These are phyloP conservation scores for Salvia rosmarinus DNA, from an alignment of 257 asterid genomes.

Conservation along the genomic window DNA sequence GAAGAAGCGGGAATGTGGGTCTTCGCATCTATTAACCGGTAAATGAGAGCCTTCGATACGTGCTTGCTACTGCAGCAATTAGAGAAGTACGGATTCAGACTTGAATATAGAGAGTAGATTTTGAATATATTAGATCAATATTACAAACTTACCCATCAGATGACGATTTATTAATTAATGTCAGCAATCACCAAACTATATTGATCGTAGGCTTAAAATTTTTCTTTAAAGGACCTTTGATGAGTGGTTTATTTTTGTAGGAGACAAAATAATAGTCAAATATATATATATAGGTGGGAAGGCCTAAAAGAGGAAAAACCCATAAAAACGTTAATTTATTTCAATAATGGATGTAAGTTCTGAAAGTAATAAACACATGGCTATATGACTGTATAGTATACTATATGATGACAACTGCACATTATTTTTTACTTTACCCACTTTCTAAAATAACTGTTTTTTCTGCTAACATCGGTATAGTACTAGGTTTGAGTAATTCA, in stretches of 20 bases:
- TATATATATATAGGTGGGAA: not conserved
- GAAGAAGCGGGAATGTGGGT: too few relatives aligned
- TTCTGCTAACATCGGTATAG: not conserved
- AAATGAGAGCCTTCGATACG: too few relatives aligned
- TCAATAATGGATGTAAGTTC: not conserved
- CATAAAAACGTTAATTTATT: not conserved
- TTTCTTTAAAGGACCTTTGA: too few relatives aligned
- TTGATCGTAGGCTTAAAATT: too few relatives aligned
- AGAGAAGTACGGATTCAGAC: too few relatives aligned
- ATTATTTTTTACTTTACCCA: not conserved
- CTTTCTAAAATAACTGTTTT: not conserved
- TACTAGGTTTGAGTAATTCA: slow-evolving; percentile 5
- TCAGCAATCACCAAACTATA: too few relatives aligned
- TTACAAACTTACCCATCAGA: too few relatives aligned
- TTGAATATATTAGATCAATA: too few relatives aligned
- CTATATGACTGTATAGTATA: not conserved
- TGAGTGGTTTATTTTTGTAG: not conserved
- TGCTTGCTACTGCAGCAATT: too few relatives aligned
- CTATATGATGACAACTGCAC: not conserved
- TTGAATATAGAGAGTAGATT: too few relatives aligned
- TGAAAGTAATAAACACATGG: not conserved
- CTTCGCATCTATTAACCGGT: too few relatives aligned
- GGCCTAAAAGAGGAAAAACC: not conserved
- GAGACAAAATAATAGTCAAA: not conserved
- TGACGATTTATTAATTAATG: too few relatives aligned